Percentiles rank a stretch among this genome's conserved stretches.
Evolutionary conservation across 768 basidiomycete species (phyloP).

Genomic region (Amanita rubescens): DNA sequence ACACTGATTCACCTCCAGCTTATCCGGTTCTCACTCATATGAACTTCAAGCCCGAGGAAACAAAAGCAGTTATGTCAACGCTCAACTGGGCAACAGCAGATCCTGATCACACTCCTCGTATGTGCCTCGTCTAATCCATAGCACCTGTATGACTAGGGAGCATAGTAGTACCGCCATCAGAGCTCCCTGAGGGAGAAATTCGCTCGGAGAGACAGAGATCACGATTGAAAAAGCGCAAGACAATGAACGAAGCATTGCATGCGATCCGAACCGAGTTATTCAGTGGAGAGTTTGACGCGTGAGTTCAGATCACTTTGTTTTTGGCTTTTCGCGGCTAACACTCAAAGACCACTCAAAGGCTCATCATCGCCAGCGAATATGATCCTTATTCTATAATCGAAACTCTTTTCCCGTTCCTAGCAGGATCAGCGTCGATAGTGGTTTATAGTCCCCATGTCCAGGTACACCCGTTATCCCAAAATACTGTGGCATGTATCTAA

Average conservation of each 20-base stretch:
- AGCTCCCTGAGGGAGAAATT: slow-evolving; percentile 48
- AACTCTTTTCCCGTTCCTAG: slow-evolving; percentile 65
- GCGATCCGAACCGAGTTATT: slow-evolving; percentile 75
- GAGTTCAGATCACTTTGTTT: slow-evolving; percentile 15
- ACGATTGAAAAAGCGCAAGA: slow-evolving; percentile 72
- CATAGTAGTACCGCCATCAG: slow-evolving; percentile 52
- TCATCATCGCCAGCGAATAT: slow-evolving; percentile 79
- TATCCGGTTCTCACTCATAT: slow-evolving; percentile 78
- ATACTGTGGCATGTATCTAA: not conserved
- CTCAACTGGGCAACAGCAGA: slow-evolving; percentile 91
- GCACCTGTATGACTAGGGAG: slow-evolving; percentile 1
- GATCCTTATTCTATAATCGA: slow-evolving; percentile 79
- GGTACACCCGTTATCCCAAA: slow-evolving; percentile 30
- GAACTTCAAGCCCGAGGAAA: slow-evolving; percentile 68
- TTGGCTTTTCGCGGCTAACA: not conserved
- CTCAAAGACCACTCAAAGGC: slow-evolving; percentile 31
- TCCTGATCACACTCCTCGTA: slow-evolving; percentile 65
- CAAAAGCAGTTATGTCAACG: slow-evolving; percentile 44
- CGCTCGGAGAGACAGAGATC: slow-evolving; percentile 67
- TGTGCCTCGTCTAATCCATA: slow-evolving; percentile 11
- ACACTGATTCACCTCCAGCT: slow-evolving; percentile 88
- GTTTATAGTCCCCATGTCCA: slow-evolving; percentile 80
- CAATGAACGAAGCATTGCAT: slow-evolving; percentile 52
- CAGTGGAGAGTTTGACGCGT: slow-evolving; percentile 86
- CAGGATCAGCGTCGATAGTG: slow-evolving; percentile 81